These are phyloP conservation scores for Saturnispora gosingensis DNA, from an alignment of 805 yeast species.

Conservation along the genomic window DNA sequence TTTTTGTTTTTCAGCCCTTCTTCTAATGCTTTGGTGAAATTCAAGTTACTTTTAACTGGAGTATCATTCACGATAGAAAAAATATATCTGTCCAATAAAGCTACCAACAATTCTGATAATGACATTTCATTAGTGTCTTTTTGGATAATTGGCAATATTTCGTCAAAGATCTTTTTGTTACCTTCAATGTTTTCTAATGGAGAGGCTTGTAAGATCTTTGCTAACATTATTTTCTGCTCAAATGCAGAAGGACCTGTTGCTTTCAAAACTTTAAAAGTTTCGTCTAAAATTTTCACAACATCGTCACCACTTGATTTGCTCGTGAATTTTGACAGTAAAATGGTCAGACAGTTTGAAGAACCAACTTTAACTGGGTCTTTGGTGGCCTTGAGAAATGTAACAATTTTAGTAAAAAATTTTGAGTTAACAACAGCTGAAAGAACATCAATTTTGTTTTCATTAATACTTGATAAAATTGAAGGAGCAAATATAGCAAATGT, in stretches of 20 bases:
- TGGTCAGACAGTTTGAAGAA: conserved; percentile 31
- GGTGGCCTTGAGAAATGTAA: conserved; percentile 55
- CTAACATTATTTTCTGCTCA: conserved; percentile 55
- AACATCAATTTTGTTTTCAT: conserved; percentile 31
- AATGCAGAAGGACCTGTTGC: conserved; percentile 43
- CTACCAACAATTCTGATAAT: conserved; percentile 38
- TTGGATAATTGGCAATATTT: conserved; percentile 41
- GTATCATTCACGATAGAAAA: conserved; percentile 19
- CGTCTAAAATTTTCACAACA: conserved; percentile 35
- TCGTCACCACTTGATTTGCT: conserved; percentile 20
- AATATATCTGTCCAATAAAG: conserved; percentile 40
- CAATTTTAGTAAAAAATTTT: conserved; percentile 42
- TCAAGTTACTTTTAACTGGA: conserved; percentile 17
- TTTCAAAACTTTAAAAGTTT: conserved; percentile 49
- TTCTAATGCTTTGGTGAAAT: conserved; percentile 27
- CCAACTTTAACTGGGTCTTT: conserved; percentile 54
- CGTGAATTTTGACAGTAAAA: conserved; percentile 16
- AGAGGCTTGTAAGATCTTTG: conserved; percentile 32
- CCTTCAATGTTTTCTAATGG: conserved; percentile 16
- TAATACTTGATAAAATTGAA: conserved; percentile 33
- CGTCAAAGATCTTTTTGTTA: conserved; percentile 30
- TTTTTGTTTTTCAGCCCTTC: conserved; percentile 63
- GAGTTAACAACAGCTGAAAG: conserved; percentile 29
- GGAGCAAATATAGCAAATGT: conserved; percentile 50
- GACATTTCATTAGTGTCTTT: conserved; percentile 74